Conservation (phyloP, 305 asterid species). For the Fraxinus xanthoxyloides region DNA sequence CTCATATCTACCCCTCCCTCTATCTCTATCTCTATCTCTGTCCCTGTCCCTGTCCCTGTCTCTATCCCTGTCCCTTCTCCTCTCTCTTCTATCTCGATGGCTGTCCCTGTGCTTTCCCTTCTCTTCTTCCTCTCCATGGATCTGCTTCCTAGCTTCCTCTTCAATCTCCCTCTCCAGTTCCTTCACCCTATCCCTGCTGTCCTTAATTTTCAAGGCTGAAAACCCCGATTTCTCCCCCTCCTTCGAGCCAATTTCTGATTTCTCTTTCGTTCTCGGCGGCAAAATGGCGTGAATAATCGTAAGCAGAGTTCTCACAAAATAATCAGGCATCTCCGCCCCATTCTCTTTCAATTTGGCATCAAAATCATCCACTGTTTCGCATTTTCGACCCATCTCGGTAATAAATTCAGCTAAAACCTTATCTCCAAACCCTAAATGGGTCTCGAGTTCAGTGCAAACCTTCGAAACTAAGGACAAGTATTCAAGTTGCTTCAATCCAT, state of each 20-base stretch:
- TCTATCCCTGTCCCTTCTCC: constrained; percentile 27
- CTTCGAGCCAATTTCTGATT: constrained; percentile 30
- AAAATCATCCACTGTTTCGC: constrained; percentile 55
- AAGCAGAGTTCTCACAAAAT: constrained; percentile 72
- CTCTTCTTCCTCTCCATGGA: constrained; percentile 20
- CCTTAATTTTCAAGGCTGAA: constrained; percentile 62
- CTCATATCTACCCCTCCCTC: constrained; percentile 14
- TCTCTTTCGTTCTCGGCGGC: constrained; percentile 52
- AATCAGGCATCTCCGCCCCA: constrained; percentile 88
- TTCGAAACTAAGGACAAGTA: constrained; percentile 72
- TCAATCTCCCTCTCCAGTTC: constrained; percentile 73
- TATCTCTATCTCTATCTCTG: constrained; percentile 20
- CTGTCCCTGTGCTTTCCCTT: constrained; percentile 28
- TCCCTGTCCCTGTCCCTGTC: constrained; percentile 31
- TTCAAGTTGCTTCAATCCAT: constrained; percentile 68
- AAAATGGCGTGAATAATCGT: constrained; percentile 81
- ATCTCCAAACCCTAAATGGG: constrained; percentile 69
- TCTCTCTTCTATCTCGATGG: constrained; percentile 26
- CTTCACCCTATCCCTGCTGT: constrained; percentile 66
- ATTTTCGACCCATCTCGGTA: constrained; percentile 62
- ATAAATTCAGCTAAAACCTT: constrained; percentile 79
- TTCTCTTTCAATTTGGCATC: constrained; percentile 59
- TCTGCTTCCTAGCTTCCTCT: constrained; percentile 32
- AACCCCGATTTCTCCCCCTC: constrained; percentile 40
- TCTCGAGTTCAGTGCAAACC: constrained; percentile 78